Percentiles rank a stretch among this genome's conserved stretches.
These are phyloP conservation scores for Tricladium varicosporioides DNA, from an alignment of 2,329 filamentous ascomycete genomes.

Conservation along the genomic window DNA sequence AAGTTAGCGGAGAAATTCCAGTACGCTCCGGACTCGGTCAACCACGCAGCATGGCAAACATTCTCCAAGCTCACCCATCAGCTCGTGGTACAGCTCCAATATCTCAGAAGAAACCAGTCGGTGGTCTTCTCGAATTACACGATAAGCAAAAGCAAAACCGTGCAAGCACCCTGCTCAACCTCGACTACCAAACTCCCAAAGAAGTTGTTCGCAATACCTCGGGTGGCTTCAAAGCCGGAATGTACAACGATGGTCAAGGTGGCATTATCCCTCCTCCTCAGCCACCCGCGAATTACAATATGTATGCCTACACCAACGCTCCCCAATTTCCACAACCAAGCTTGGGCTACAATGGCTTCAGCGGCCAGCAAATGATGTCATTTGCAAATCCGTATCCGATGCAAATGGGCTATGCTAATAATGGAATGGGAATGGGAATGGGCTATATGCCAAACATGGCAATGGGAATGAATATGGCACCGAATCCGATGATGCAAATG, in stretches of 20 bases:
- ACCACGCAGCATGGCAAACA: conserved; percentile 41
- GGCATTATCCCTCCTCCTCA: conserved; percentile 18
- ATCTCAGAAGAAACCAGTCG: conserved; percentile 23
- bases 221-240: conserved; percentile 20
- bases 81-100: conserved; percentile 27
- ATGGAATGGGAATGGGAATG: conserved; percentile 16
- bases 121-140: conserved; percentile 32
- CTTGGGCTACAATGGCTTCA: conserved; percentile 16
- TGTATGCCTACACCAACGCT: conserved; percentile 11
- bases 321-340: conserved; percentile 28
- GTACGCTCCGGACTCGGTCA: conserved; percentile 30
- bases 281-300: conserved; percentile 8
- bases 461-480: conserved; percentile 17
- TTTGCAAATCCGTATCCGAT: conserved; percentile 26
- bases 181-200: conserved; percentile 17
- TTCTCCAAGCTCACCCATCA: conserved; percentile 52
- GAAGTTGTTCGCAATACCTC: conserved; percentile 6
- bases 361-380: conserved; percentile 21
- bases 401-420: conserved; percentile 12
- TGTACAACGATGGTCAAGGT: conserved; percentile 27
- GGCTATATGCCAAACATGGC: conserved; percentile 19
- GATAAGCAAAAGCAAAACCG: conserved; percentile 26
- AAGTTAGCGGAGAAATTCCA: conserved; percentile 40
- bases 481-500: conserved; percentile 26
- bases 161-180: conserved; percentile 28